Evolutionary conservation across 2,329 filamentous ascomycete species (phyloP).

Genomic region (Leptographium flavum): DNA sequence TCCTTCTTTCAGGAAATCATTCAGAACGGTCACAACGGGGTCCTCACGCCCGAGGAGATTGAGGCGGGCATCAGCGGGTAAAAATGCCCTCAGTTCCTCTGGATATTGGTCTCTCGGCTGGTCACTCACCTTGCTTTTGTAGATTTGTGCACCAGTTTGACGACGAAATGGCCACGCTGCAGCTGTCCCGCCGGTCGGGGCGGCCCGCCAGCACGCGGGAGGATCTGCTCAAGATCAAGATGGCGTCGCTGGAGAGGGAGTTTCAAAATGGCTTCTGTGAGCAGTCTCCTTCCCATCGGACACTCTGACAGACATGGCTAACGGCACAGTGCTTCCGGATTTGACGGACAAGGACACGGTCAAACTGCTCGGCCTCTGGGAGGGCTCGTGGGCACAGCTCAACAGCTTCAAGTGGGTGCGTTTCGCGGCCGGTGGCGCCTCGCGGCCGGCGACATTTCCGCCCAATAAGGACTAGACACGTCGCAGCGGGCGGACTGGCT

Average conservation of each 20-base stretch:
- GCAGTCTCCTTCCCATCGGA: slow-evolving; percentile 15
- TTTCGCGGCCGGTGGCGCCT: slow-evolving; percentile 48
- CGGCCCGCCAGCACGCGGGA: slow-evolving; percentile 66
- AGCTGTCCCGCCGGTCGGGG: slow-evolving; percentile 60
- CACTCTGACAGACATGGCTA: neutral
- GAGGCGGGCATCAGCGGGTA: slow-evolving; percentile 49
- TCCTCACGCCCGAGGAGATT: slow-evolving; percentile 40
- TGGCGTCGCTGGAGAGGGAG: slow-evolving; percentile 61
- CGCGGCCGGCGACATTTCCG: slow-evolving; percentile 63
- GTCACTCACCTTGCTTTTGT: neutral
- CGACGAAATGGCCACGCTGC: slow-evolving; percentile 51
- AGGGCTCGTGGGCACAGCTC: slow-evolving; percentile 71
- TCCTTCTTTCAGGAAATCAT: slow-evolving; percentile 39
- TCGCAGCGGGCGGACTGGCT: neutral
- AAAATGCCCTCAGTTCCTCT: slow-evolving; percentile 13
- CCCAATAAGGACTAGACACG: slow-evolving; percentile 31
- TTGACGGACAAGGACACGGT: slow-evolving; percentile 53
- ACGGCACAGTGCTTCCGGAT: slow-evolving; percentile 52
- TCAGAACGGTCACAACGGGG: slow-evolving; percentile 31
- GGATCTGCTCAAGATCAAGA: slow-evolving; percentile 59
- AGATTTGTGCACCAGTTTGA: slow-evolving; percentile 56
- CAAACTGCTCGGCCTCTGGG: slow-evolving; percentile 56
- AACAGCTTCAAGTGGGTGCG: slow-evolving; percentile 65
- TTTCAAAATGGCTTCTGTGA: slow-evolving; percentile 69
- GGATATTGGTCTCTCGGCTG: neutral